phyloP scores from a whole-genome alignment of 2,329 filamentous ascomycete species.

The Taxawa tesnikishii region DNA sequence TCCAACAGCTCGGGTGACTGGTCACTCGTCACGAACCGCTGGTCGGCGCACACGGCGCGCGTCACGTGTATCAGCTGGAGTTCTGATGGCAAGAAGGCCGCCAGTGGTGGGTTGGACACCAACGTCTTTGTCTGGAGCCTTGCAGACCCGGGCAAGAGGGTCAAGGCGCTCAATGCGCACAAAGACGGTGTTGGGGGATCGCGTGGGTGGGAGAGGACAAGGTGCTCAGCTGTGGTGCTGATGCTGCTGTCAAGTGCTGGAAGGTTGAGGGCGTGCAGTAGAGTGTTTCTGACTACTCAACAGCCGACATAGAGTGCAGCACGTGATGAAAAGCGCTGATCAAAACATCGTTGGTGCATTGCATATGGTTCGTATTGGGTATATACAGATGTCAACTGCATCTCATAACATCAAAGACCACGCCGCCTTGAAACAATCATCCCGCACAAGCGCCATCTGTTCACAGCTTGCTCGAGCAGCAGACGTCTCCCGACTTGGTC shows the following conservation, averaged over 20 bases:
- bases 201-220: constrained; percentile 59
- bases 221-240: constrained; percentile 70
- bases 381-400: too few relatives aligned
- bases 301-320: too few relatives aligned
- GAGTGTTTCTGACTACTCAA: too few relatives aligned
- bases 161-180: constrained; percentile 79
- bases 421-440: too few relatives aligned
- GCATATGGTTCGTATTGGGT: too few relatives aligned
- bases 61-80: constrained; percentile 68
- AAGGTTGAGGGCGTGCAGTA: constrained; percentile 41
- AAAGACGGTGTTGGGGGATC: constrained; percentile 92
- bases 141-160: constrained; percentile 65
- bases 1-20: constrained; percentile 38
- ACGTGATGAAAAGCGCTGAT: too few relatives aligned
- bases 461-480: constrained; percentile 24
- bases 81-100: constrained; percentile 60
- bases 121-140: constrained; percentile 90
- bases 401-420: too few relatives aligned
- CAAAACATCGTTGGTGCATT: too few relatives aligned
- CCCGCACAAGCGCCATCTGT: too few relatives aligned
- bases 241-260: constrained; percentile 91
- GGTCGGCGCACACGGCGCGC: constrained; percentile 59
- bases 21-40: constrained; percentile 67
- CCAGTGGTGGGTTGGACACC: constrained; percentile 78
- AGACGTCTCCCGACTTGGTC: constrained; percentile 22